Evolutionary conservation across 1,284 basidiomycete genomes (phyloP).

Genomic region (Rhodotorula sp.): DNA sequence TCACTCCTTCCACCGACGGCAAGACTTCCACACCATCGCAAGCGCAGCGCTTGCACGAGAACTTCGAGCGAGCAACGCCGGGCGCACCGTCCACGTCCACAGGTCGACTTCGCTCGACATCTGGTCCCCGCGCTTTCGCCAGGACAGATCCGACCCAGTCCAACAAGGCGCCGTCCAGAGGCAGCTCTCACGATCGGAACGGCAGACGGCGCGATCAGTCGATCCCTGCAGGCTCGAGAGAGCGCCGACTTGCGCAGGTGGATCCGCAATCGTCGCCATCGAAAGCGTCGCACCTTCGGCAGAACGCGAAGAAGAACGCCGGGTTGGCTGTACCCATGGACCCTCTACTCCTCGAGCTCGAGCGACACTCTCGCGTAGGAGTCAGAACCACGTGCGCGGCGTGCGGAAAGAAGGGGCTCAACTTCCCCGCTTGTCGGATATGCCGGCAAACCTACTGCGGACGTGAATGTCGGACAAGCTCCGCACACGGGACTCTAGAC

Average conservation of each 20-base stretch:
- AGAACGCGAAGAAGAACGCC: too few relatives aligned
- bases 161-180: not conserved
- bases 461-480: conserved; percentile 22
- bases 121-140: conserved; percentile 27
- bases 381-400: conserved; percentile 37
- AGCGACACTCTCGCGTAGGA: conserved; percentile 36
- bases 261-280: not conserved
- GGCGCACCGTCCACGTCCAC: not conserved
- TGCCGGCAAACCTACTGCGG: conserved; percentile 29
- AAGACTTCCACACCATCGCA: not conserved
- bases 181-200: too few relatives aligned
- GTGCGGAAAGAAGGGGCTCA: conserved; percentile 40
- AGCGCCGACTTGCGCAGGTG: not conserved
- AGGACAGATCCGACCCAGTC: conserved; percentile 20
- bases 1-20: not conserved
- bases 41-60: not conserved
- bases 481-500: not conserved
- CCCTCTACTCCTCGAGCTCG: conserved; percentile 42
- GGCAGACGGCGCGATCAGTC: not conserved
- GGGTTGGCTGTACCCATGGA: conserved; percentile 30
- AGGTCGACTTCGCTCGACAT: not conserved
- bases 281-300: too few relatives aligned
- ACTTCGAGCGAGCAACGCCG: not conserved
- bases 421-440: conserved; percentile 34
- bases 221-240: too few relatives aligned